Base-by-base conservation (phyloP, 768 basidiomycete genomes). In the Stropharia rugosoannulata region DNA sequence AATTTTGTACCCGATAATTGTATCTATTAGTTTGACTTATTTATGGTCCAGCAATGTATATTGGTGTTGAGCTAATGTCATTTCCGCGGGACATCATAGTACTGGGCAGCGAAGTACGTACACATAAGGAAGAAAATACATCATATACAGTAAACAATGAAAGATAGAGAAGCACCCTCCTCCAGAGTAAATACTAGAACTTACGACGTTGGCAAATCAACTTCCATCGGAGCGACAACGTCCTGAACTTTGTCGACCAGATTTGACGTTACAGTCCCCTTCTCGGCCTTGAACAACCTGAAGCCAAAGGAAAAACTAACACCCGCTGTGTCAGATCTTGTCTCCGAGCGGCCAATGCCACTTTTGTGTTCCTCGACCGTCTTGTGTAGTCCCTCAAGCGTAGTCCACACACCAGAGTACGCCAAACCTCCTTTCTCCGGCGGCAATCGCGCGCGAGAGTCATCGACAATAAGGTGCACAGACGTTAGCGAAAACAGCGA, bases 371-470 rank as follows among this genome's bases (percentile, higher is more conserved):
- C 83, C 16, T 77, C 75, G 13, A 71, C 74, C 1, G 85, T 84
- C 63, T 80, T 82, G 61, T 80, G 76, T n/a, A 86, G 52, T 1
- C 79, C 86, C 60, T 85, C 75, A 11, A 82, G 52, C 9, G 83
- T 84, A 3, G 79, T 85, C 74, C 82, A 87, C 1, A 73, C 68
- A 4, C 85, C 83, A 32, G 67, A 63, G 62, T 86, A 88, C 25
- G 85, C 85, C n/a, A 88, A 72, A 1, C 86, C 86, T 4, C 86
- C 86, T 54, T 84, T 71, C 44, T 70, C 66, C 0, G 84, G 80
- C 4, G 80, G 60, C 39, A 82, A 65, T 3, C 85, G 74, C 22
- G 86, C 85, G 39, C 83, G 78, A n/a, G 83, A 82, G 63, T 87
- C 85, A 44, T 87, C 84, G 51, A 85, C 84, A 27, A 87, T 74